phyloP scores from a whole-genome alignment of 1,139 yeast genomes.

The Suzukiozyma palmioleophila region DNA sequence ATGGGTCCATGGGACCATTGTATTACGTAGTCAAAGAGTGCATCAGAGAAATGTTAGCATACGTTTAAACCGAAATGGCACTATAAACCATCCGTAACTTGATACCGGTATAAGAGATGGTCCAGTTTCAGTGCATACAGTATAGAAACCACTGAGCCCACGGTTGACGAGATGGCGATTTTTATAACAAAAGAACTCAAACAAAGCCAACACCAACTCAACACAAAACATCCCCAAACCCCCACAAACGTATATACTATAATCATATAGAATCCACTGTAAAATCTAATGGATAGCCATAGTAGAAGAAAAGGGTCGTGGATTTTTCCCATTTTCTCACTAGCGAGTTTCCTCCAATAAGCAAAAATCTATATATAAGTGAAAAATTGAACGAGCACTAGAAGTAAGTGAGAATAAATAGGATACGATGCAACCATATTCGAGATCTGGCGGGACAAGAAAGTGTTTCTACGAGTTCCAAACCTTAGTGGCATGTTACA shows the following conservation, averaged over 20 bases:
- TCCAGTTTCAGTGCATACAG: no score
- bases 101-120: no score
- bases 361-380: slow-evolving; percentile 2
- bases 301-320: neutral
- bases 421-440: slow-evolving; percentile 42
- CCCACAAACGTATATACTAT: no score
- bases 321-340: neutral
- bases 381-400: neutral
- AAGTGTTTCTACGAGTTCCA: slow-evolving; percentile 49
- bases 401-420: neutral
- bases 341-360: slow-evolving; percentile 2
- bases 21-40: slow-evolving; percentile 77
- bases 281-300: no score
- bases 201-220: no score
- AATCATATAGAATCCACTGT: no score
- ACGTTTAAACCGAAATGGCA: slow-evolving; percentile 50
- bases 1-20: slow-evolving; percentile 72
- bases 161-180: no score
- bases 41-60: slow-evolving; percentile 77
- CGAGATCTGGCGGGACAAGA: slow-evolving; percentile 49
- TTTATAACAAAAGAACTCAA: no score
- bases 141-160: no score
- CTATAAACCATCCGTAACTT: no score
- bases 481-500: slow-evolving; percentile 42
- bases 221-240: no score